phyloP scores from a whole-genome alignment of 2,329 filamentous ascomycete genomes.

The Bipolaris victoriae region DNA sequence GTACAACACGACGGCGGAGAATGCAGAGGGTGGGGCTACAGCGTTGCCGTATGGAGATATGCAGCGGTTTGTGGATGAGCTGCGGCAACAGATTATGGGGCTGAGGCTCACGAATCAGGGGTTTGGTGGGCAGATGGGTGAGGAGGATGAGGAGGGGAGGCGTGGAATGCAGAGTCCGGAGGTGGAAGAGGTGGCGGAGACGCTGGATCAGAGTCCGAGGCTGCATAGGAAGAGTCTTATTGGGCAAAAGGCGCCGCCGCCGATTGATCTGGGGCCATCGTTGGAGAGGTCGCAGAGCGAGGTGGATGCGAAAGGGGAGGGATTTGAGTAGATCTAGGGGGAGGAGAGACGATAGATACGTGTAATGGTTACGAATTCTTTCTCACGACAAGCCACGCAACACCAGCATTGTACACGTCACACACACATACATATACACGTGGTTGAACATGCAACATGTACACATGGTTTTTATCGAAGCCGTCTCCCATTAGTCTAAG shows the following conservation, averaged over 20 bases:
- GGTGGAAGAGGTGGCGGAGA: slow-evolving; percentile 48
- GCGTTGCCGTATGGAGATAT: slow-evolving; percentile 59
- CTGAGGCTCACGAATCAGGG: slow-evolving; percentile 48
- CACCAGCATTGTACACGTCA: no score
- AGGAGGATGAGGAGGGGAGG: slow-evolving; percentile 11
- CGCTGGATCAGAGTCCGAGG: slow-evolving; percentile 43
- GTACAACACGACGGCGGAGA: slow-evolving; percentile 54
- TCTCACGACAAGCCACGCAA: neutral
- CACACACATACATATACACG: neutral
- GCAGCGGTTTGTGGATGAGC: slow-evolving; percentile 68
- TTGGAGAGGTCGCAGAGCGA: slow-evolving; percentile 33
- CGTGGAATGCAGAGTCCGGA: slow-evolving; percentile 22
- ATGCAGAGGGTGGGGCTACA: slow-evolving; percentile 11
- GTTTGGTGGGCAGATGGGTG: slow-evolving; percentile 49
- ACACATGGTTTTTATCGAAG: neutral
- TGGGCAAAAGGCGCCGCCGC: slow-evolving; percentile 33
- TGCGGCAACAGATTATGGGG: slow-evolving; percentile 67
- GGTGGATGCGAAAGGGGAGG: slow-evolving; percentile 34
- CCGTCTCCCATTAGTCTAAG: neutral
- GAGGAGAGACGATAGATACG: slow-evolving; percentile 1
- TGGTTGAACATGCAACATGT: neutral
- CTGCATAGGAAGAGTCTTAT: slow-evolving; percentile 54
- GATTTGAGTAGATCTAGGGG: slow-evolving; percentile 34
- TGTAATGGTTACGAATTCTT: slow-evolving; percentile 6
- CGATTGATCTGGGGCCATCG: slow-evolving; percentile 40